Conservation (phyloP, 768 basidiomycete genomes). For the Rhizopogon vinicolor region DNA sequence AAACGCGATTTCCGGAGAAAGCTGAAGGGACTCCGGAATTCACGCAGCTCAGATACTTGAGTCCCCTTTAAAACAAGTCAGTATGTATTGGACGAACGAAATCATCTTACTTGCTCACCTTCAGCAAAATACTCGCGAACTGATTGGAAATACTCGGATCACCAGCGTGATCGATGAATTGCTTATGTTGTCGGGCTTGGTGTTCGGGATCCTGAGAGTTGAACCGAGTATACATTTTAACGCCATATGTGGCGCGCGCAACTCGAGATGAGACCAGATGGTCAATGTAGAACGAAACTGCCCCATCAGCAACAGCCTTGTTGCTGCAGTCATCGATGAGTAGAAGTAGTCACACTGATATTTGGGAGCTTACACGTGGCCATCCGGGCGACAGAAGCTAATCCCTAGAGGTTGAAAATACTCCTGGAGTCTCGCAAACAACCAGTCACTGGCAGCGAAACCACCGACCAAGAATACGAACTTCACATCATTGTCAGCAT, state of each 20-base stretch:
- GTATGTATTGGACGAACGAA: neutral
- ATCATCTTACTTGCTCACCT: constrained; percentile 14
- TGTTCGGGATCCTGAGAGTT: constrained; percentile 32
- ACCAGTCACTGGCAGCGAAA: constrained; percentile 43
- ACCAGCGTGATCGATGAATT: constrained; percentile 22
- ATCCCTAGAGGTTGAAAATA: constrained; percentile 31
- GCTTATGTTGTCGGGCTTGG: constrained; percentile 18
- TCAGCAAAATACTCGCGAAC: constrained; percentile 36
- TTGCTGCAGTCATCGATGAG: neutral
- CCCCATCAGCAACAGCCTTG: constrained; percentile 44
- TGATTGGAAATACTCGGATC: constrained; percentile 21
- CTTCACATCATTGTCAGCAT: constrained; percentile 4
- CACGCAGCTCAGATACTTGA: constrained; percentile 6
- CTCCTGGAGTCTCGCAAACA: constrained; percentile 39
- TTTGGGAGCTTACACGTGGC: constrained; percentile 37
- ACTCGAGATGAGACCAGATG: constrained; percentile 42
- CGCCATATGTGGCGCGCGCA: constrained; percentile 35
- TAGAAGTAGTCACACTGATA: neutral
- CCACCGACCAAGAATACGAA: constrained; percentile 49
- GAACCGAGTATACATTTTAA: constrained; percentile 22
- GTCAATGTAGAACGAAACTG: constrained; percentile 34
- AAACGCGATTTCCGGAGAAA: neutral
- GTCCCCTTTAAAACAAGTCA: constrained; percentile 15
- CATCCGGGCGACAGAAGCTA: constrained; percentile 42
- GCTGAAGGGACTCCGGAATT: constrained; percentile 2